Evolutionary conservation across 768 basidiomycete genomes (phyloP), one percentile per base, ranked within the genome.

Genomic region (Tulasnella sp.): DNA sequence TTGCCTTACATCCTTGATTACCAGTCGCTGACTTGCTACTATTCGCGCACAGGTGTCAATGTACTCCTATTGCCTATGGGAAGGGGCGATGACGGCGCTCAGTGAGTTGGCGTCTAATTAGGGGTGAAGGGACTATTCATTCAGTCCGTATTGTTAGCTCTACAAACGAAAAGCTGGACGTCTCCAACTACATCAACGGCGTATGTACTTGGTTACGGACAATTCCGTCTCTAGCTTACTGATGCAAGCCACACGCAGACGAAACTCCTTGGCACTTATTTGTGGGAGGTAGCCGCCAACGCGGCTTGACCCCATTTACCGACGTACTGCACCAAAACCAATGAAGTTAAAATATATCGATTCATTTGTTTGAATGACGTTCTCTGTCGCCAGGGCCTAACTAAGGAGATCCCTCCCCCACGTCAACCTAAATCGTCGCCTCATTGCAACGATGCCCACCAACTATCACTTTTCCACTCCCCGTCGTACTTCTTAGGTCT

Each of bases 121-220:
- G 15, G 21, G 8, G 4, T 15, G 6, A 7, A 37, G 0, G 17
- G 15, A 32, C 21, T 31, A 29, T 35, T 49, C 21, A 49, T 23
- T 31, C 14, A 29, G 37, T 45, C 19, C 2, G 6, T 15, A 21
- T 39, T 55, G 56, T 2, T 61, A 88, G 87, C 70, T 89, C 86
- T 50, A 91, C 86, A 9, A 93, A 94, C 68, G 94, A 97, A 76
- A 98, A 98, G 70, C 74, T 98, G 50, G 92, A 98, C 70, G 73
- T 73, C 51, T 81, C 80, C 46, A 98, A 98, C 74, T 96, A 83
- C 70, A 83, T 96, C 59, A 72, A 87, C 69, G 86, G 84, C 65
- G 88, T 84, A 69, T 68, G 81, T 66, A 15, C 43, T 53, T 14
- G 27, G 54, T n/a, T 50, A 11, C 45, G 15, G 4, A 11, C 17